phyloP scores from a whole-genome alignment of 169 alveolate genomes.

The Cryptosporidium ubiquitum region DNA sequence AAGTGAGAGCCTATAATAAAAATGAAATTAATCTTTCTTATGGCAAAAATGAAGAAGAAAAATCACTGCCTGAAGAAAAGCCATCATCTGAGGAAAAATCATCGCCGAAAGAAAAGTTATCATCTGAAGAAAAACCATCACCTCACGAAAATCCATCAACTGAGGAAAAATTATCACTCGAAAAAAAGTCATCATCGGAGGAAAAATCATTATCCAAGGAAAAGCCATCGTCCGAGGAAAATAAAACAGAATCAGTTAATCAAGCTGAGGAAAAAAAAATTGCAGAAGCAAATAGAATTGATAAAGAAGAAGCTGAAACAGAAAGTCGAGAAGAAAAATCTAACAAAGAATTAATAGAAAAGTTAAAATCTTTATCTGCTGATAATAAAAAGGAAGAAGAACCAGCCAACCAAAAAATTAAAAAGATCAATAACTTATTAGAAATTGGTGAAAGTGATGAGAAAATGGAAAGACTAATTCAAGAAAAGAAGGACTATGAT shows the following conservation, averaged over 20 bases:
- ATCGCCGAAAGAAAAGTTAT: not conserved
- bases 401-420: not conserved
- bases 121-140: not conserved
- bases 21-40: not conserved
- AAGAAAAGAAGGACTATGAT: constrained; percentile 62
- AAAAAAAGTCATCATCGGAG: no score
- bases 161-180: not conserved
- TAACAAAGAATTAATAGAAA: constrained; percentile 38
- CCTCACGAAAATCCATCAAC: not conserved
- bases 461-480: constrained; percentile 13
- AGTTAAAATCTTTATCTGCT: constrained; percentile 25
- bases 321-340: constrained; percentile 3
- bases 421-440: not conserved
- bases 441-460: constrained; percentile 9
- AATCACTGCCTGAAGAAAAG: not conserved
- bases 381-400: not conserved
- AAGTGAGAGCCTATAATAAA: constrained; percentile 2
- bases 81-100: not conserved
- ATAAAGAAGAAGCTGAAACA: not conserved
- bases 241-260: not conserved
- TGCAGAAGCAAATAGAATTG: not conserved
- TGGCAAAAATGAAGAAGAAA: not conserved
- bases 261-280: not conserved
- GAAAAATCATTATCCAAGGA: not conserved
- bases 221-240: not conserved